Evolutionary conservation across 2,329 filamentous ascomycete genomes (phyloP).

Genomic region (Lachnum nothofagi): DNA sequence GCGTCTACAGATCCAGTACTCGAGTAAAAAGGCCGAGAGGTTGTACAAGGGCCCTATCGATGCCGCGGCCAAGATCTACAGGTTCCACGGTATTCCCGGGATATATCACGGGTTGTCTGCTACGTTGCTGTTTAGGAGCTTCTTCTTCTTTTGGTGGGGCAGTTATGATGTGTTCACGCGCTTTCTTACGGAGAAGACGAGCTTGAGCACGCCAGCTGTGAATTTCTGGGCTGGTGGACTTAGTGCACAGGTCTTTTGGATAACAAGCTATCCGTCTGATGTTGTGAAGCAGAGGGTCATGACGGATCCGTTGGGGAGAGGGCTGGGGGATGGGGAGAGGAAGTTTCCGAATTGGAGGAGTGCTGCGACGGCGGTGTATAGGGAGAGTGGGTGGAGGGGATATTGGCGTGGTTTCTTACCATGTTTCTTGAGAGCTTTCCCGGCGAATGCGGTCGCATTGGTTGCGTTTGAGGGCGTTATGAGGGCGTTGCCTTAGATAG

Average conservation of each 20-base stretch:
- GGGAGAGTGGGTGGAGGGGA: conserved; percentile 69
- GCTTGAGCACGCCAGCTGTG: conserved; percentile 68
- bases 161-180: conserved; percentile 81
- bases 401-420: conserved; percentile 94
- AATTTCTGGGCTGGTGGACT: conserved; percentile 98
- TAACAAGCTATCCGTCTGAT: conserved; percentile 85
- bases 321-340: conserved; percentile 59
- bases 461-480: conserved; percentile 92
- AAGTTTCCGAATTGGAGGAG: conserved; percentile 73
- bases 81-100: conserved; percentile 69
- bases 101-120: conserved; percentile 81
- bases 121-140: conserved; percentile 81
- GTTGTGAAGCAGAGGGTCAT: conserved; percentile 96
- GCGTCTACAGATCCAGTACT: conserved; percentile 89
- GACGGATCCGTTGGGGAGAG: conserved; percentile 81
- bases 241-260: conserved; percentile 90
- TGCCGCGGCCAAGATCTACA: conserved; percentile 65
- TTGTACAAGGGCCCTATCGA: conserved; percentile 85
- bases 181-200: conserved; percentile 60
- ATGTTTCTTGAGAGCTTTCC: conserved; percentile 89
- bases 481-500: conserved; percentile 49
- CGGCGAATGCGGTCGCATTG: conserved; percentile 89
- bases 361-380: conserved; percentile 71
- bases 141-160: conserved; percentile 99
- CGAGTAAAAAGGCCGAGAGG: conserved; percentile 68